Evolutionary conservation across 495 filamentous ascomycete species (phyloP).

Genomic region (Aspergillus kassunensis): DNA sequence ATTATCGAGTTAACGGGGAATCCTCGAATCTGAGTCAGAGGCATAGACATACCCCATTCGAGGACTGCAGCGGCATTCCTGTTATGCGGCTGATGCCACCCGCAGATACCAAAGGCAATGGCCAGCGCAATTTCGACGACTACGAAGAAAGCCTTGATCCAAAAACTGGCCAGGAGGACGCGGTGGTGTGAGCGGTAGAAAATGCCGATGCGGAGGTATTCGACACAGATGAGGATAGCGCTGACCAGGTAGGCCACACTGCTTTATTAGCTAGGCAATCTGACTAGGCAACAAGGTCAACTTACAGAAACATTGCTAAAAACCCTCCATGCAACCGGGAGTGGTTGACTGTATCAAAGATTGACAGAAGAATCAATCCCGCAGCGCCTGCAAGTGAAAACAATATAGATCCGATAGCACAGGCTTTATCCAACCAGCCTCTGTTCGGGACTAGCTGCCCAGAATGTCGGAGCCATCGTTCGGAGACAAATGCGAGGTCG

Average conservation of each 20-base stretch:
- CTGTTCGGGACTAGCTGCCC: slow-evolving; percentile 71
- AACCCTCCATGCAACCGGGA: slow-evolving; percentile 68
- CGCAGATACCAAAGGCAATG: slow-evolving; percentile 53
- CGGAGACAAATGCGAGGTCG: slow-evolving; percentile 73
- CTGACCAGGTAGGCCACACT: slow-evolving; percentile 62
- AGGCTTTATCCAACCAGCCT: slow-evolving; percentile 60
- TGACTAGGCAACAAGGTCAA: slow-evolving; percentile 1
- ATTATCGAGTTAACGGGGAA: background rate
- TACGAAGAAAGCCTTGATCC: slow-evolving; percentile 77
- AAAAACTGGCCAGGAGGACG: slow-evolving; percentile 72
- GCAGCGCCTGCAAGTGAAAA: slow-evolving; percentile 71
- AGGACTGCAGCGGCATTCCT: slow-evolving; percentile 58
- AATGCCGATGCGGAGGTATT: slow-evolving; percentile 79
- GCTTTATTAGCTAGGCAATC: background rate
- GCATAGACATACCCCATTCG: slow-evolving; percentile 58
- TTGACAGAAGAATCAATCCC: slow-evolving; percentile 74
- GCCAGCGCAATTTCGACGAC: slow-evolving; percentile 73
- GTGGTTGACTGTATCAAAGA: slow-evolving; percentile 77
- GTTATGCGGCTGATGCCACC: slow-evolving; percentile 12
- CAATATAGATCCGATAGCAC: slow-evolving; percentile 64
- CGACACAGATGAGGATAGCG: slow-evolving; percentile 80
- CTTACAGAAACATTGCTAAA: slow-evolving; percentile 77
- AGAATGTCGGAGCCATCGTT: slow-evolving; percentile 77
- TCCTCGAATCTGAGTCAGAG: background rate
- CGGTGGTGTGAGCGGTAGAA: slow-evolving; percentile 65